phyloP scores from a whole-genome alignment of 805 yeast genomes.

The Ogataea methylovora region DNA sequence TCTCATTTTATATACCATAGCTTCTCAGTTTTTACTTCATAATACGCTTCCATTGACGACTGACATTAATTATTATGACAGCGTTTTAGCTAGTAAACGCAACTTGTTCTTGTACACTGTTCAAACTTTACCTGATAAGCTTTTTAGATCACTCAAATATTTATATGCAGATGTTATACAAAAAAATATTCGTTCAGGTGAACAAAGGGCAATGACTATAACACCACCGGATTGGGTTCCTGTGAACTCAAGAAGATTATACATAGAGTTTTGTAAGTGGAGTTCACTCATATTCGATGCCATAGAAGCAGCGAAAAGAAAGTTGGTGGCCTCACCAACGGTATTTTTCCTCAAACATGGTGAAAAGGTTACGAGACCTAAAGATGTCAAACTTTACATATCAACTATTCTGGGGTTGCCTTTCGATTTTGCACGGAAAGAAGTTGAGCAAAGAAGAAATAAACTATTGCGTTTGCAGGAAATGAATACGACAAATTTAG shows the following conservation, averaged over 20 bases:
- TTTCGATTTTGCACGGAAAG: conserved; percentile 22
- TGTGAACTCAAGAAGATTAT: conserved; percentile 2
- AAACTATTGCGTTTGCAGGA: conserved; percentile 15
- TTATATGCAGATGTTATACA: conserved; percentile 20
- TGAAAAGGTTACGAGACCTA: conserved; percentile 3
- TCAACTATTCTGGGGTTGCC: conserved; percentile 30
- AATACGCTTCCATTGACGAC: conserved; percentile 35
- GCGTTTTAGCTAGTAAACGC: conserved; percentile 23
- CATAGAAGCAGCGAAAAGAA: conserved; percentile 5
- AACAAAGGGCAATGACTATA: conserved; percentile 9
- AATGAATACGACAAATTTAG: conserved; percentile 27
- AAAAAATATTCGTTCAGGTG: conserved; percentile 10
- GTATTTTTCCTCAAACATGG: conserved; percentile 14
- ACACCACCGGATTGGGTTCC: conserved; percentile 19
- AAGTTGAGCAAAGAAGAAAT: conserved; percentile 17
- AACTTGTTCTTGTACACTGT: conserved; percentile 28
- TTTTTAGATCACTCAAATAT: conserved; percentile 5
- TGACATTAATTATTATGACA: conserved; percentile 41
- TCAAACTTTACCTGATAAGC: conserved; percentile 30
- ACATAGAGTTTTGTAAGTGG: conserved; percentile 10
- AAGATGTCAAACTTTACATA: conserved; percentile 13
- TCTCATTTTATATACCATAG: conserved; percentile 8
- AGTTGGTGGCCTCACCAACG: conserved; percentile 17
- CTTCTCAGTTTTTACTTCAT: conserved; percentile 24
- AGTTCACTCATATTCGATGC: conserved; percentile 7